These are phyloP conservation scores for Fusarium sp. DNA, from an alignment of 2,329 filamentous ascomycete genomes.

Conservation along the genomic window DNA sequence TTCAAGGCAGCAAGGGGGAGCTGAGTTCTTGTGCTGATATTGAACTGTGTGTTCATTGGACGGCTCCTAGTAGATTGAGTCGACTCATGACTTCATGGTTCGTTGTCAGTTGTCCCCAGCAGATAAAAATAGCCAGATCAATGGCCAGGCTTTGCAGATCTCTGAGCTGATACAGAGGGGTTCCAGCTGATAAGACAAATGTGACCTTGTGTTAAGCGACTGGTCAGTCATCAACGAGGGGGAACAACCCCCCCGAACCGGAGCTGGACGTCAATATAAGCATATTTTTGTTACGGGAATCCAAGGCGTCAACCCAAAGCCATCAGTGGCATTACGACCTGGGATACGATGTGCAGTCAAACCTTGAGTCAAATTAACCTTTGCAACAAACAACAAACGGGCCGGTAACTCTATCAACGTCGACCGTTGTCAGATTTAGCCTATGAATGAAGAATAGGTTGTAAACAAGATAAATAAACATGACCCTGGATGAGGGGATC, in stretches of 20 bases:
- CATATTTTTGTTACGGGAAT: not conserved
- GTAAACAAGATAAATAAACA: not conserved
- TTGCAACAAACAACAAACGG: not conserved
- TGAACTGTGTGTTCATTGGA: slow-evolving; percentile 3
- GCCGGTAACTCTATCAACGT: slow-evolving; percentile 6
- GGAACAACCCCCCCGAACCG: not conserved
- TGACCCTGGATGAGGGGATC: too few relatives aligned
- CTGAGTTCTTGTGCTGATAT: slow-evolving; percentile 3
- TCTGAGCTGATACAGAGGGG: not conserved
- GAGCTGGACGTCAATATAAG: slow-evolving; percentile 16
- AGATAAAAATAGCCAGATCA: slow-evolving; percentile 7
- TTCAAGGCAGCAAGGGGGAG: slow-evolving; percentile 2
- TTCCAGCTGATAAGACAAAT: slow-evolving; percentile 7
- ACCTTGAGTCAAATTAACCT: not conserved
- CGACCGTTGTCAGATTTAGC: not conserved
- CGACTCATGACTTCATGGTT: slow-evolving; percentile 13
- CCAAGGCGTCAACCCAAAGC: not conserved
- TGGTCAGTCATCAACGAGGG: not conserved
- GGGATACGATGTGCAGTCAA: not conserved
- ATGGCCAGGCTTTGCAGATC: not conserved
- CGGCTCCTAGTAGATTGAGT: not conserved
- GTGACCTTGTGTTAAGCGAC: not conserved
- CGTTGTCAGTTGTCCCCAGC: not conserved
- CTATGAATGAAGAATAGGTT: not conserved
- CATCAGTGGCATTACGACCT: not conserved